phyloP scores from a whole-genome alignment of 495 filamentous ascomycete species.

The Xylaria sp. region DNA sequence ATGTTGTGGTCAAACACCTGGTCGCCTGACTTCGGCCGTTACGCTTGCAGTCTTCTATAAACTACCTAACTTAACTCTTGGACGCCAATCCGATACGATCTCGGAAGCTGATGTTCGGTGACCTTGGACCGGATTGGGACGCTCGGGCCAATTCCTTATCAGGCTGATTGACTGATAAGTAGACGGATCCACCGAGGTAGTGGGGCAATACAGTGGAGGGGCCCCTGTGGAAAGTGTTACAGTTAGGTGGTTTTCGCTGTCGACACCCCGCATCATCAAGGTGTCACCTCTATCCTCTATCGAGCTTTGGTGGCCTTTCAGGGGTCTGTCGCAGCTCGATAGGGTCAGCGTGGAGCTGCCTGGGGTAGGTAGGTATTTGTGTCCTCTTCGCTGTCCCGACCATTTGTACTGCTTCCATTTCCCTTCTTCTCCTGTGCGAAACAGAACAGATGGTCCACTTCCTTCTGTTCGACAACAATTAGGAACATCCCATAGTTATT shows the following conservation, averaged over 20 bases:
- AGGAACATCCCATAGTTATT: background rate
- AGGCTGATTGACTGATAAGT: slow-evolving; percentile 24
- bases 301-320: slow-evolving; percentile 19
- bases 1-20: background rate
- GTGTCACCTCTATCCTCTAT: background rate
- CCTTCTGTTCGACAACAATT: slow-evolving; percentile 21
- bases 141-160: slow-evolving; percentile 23
- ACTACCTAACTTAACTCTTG: background rate
- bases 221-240: background rate
- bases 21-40: slow-evolving; percentile 4
- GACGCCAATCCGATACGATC: background rate
- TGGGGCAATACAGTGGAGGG: slow-evolving; percentile 7
- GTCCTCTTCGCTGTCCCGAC: slow-evolving; percentile 24
- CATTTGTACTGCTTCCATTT: slow-evolving; percentile 5
- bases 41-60: background rate
- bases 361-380: slow-evolving; percentile 19
- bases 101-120: slow-evolving; percentile 16
- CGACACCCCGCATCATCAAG: slow-evolving; percentile 22
- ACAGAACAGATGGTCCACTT: slow-evolving; percentile 15
- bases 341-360: slow-evolving; percentile 14
- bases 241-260: background rate
- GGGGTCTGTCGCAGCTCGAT: slow-evolving; percentile 26
- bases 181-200: background rate
- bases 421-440: slow-evolving; percentile 12
- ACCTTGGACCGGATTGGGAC: background rate